Evolutionary conservation across 768 basidiomycete genomes (phyloP).

Genomic region (Leccinum ochraceum): DNA sequence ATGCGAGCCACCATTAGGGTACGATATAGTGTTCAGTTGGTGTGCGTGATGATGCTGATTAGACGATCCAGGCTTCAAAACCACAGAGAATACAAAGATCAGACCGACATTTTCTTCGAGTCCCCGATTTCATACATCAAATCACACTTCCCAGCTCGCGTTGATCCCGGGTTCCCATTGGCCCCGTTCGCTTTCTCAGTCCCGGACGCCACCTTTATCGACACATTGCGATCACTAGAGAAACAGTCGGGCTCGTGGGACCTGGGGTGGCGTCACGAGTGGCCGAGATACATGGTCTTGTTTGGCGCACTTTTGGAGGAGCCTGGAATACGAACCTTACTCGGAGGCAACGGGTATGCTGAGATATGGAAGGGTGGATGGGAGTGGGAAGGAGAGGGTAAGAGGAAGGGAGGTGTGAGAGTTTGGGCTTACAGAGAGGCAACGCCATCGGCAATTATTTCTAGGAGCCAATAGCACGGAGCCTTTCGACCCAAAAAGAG

Average conservation of each 20-base stretch:
- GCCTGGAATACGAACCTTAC: slow-evolving; percentile 45
- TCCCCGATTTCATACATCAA: slow-evolving; percentile 67
- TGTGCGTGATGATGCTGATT: slow-evolving; percentile 9
- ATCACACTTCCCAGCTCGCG: slow-evolving; percentile 62
- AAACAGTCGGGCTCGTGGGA: slow-evolving; percentile 19
- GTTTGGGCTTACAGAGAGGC: slow-evolving; percentile 53
- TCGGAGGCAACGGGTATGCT: slow-evolving; percentile 58
- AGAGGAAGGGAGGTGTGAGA: slow-evolving; percentile 65
- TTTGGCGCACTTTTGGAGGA: slow-evolving; percentile 77
- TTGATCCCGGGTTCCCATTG: slow-evolving; percentile 64
- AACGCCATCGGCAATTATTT: not conserved
- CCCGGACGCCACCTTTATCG: slow-evolving; percentile 41
- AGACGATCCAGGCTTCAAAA: slow-evolving; percentile 42
- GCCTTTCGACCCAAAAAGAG: not conserved
- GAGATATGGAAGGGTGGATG: slow-evolving; percentile 67
- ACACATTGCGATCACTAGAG: slow-evolving; percentile 32
- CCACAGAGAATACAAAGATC: slow-evolving; percentile 64
- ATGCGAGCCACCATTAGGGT: slow-evolving; percentile 92
- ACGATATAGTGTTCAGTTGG: slow-evolving; percentile 32
- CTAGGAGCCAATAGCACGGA: not conserved
- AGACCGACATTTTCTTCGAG: slow-evolving; percentile 79
- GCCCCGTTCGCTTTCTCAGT: slow-evolving; percentile 56
- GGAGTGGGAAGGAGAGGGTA: slow-evolving; percentile 69
- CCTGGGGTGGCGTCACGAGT: slow-evolving; percentile 62
- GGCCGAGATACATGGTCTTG: slow-evolving; percentile 81